These are phyloP conservation scores for Diplosphaera chodatii DNA, from an alignment of 139 green algal genomes.

Conservation along the genomic window DNA sequence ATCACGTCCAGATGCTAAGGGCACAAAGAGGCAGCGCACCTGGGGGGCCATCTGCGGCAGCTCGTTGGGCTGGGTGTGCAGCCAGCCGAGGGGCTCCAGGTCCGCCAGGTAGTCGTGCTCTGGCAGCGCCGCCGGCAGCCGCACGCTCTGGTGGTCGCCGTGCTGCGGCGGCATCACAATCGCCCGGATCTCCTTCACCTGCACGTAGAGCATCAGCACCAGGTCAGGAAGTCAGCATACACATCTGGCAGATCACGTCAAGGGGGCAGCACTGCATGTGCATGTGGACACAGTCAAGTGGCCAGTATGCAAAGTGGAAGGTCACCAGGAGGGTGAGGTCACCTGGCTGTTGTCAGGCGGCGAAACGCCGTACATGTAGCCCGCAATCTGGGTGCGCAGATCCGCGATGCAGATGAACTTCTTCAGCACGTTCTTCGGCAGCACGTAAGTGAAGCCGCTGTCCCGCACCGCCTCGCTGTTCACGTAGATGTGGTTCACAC, in stretches of 20 bases:
- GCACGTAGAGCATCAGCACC: no score
- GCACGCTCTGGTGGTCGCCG: slow-evolving; percentile 90
- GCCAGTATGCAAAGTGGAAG: no score
- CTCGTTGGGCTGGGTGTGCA: slow-evolving; percentile 98
- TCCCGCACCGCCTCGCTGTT: slow-evolving; percentile 94
- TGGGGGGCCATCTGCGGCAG: slow-evolving; percentile 82
- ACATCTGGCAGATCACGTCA: no score
- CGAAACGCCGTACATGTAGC: slow-evolving; percentile 90
- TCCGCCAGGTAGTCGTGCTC: slow-evolving; percentile 95
- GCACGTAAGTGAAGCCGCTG: slow-evolving; percentile 94
- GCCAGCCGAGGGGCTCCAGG: slow-evolving; percentile 97
- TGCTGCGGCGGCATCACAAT: slow-evolving; percentile 96
- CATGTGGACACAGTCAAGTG: no score
- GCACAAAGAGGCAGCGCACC: slow-evolving; percentile 27
- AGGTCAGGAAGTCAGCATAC: no score
- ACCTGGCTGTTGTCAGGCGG: slow-evolving; percentile 93
- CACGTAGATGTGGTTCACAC: slow-evolving; percentile 99
- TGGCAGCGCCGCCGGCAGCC: slow-evolving; percentile 79
- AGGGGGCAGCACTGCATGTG: no score
- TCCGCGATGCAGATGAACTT: slow-evolving; percentile 99
- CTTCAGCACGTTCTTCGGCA: slow-evolving; percentile 99
- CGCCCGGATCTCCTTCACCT: slow-evolving; percentile 94
- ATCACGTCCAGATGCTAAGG: no score
- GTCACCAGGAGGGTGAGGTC: slow-evolving; percentile 1
- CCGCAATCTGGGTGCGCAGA: slow-evolving; percentile 90